phyloP scores from a whole-genome alignment of 352 stramenopile genomes.

The Pythium apleroticum region DNA sequence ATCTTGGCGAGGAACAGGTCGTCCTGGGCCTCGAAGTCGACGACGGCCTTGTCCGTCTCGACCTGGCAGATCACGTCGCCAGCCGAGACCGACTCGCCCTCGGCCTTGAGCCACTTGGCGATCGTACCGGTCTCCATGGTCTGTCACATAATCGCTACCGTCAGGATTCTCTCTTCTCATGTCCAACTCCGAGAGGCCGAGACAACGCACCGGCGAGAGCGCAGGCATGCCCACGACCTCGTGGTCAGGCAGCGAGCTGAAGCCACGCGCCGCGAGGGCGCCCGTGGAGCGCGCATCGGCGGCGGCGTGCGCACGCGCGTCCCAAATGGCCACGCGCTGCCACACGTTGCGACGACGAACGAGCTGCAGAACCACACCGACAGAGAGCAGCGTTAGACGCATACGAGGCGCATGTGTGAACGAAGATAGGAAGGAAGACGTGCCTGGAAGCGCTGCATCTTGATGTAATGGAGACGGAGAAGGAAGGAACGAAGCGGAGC shows the following conservation, averaged over 20 bases:
- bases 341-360: conserved; percentile 56
- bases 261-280: conserved; percentile 33
- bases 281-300: conserved; percentile 23
- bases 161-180: background rate
- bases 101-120: conserved; percentile 91
- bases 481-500: background rate
- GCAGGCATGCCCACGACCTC: conserved; percentile 75
- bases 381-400: background rate
- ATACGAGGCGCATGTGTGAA: background rate
- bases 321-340: conserved; percentile 55
- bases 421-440: conserved; percentile 8
- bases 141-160: conserved; percentile 15
- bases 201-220: conserved; percentile 56
- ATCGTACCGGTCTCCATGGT: conserved; percentile 97
- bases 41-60: conserved; percentile 98
- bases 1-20: conserved; percentile 95
- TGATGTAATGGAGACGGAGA: conserved; percentile 10
- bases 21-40: conserved; percentile 98
- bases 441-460: conserved; percentile 74
- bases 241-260: conserved; percentile 70
- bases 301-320: conserved; percentile 32
- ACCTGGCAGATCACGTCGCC: conserved; percentile 95
- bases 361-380: conserved; percentile 30
- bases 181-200: no score
- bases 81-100: conserved; percentile 90